Conservation (phyloP, 257 asterid species). For the Nicotiana obtusifolia region DNA sequence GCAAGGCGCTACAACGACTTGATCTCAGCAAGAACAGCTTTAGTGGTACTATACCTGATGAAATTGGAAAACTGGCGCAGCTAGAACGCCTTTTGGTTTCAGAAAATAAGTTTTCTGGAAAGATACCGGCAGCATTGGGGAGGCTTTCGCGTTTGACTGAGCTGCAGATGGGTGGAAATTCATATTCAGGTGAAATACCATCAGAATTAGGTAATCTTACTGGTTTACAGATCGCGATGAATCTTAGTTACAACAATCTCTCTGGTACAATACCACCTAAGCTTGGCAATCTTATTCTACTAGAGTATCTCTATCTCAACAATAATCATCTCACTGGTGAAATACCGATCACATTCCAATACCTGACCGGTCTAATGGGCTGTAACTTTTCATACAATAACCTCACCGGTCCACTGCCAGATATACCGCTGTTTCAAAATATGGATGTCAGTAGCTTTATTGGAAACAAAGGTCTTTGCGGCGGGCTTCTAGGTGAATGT, state of each 20-base stretch:
- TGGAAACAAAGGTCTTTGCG: constrained; percentile 78
- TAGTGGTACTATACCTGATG: constrained; percentile 42
- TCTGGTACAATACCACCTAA: constrained; percentile 70
- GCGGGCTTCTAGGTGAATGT: constrained; percentile 64
- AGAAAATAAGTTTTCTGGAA: constrained; percentile 56
- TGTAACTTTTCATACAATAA: constrained; percentile 80
- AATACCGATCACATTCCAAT: constrained; percentile 73
- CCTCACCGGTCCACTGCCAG: constrained; percentile 68
- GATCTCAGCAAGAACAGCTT: constrained; percentile 72
- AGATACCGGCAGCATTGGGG: constrained; percentile 63
- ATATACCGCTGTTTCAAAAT: constrained; percentile 53
- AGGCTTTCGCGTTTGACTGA: constrained; percentile 64
- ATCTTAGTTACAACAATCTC: constrained; percentile 67
- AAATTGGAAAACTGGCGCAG: constrained; percentile 56
- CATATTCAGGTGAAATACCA: constrained; percentile 64
- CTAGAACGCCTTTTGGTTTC: constrained; percentile 77
- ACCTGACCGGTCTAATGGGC: constrained; percentile 68
- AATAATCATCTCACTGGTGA: constrained; percentile 66
- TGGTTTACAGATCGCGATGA: constrained; percentile 71
- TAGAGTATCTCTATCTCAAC: constrained; percentile 60
- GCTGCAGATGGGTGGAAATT: constrained; percentile 84
- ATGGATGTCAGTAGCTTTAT: constrained; percentile 60
- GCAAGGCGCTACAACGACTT: constrained; percentile 71
- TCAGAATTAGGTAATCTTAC: constrained; percentile 58
- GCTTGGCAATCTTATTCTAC: constrained; percentile 67